These are phyloP conservation scores for Inga oerstediana DNA, from an alignment of 306 rosid species.

Conservation along the genomic window DNA sequence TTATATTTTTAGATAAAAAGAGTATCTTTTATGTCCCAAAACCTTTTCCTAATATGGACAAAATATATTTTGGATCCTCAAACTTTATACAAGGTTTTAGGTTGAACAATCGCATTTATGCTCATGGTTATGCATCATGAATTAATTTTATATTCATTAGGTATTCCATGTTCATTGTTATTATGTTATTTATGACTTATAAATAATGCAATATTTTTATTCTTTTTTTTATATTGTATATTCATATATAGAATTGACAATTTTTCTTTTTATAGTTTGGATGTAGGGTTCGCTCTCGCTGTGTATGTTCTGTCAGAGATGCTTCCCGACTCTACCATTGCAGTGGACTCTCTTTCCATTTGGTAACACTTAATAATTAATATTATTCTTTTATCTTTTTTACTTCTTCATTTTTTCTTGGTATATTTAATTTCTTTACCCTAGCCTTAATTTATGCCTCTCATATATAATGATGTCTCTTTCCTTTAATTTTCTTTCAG, in stretches of 20 bases:
- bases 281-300: neutral
- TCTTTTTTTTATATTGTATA: too few relatives aligned
- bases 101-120: too few relatives aligned
- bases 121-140: too few relatives aligned
- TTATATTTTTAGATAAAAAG: too few relatives aligned
- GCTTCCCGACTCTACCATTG: neutral
- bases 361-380: neutral
- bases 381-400: neutral
- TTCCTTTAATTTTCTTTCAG: neutral
- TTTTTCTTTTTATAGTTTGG: neutral
- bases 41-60: too few relatives aligned
- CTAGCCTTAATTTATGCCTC: neutral
- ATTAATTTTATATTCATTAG: too few relatives aligned
- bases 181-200: too few relatives aligned
- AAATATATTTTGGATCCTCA: too few relatives aligned
- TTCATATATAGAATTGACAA: too few relatives aligned
- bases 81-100: too few relatives aligned
- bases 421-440: neutral
- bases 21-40: too few relatives aligned
- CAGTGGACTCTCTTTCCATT: constrained; percentile 3
- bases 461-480: neutral
- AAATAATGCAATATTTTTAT: neutral
- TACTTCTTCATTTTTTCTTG: neutral
- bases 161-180: too few relatives aligned
- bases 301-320: neutral